Base-by-base conservation (phyloP, 1,284 basidiomycete species). In the Ganoderma lucidum region DNA sequence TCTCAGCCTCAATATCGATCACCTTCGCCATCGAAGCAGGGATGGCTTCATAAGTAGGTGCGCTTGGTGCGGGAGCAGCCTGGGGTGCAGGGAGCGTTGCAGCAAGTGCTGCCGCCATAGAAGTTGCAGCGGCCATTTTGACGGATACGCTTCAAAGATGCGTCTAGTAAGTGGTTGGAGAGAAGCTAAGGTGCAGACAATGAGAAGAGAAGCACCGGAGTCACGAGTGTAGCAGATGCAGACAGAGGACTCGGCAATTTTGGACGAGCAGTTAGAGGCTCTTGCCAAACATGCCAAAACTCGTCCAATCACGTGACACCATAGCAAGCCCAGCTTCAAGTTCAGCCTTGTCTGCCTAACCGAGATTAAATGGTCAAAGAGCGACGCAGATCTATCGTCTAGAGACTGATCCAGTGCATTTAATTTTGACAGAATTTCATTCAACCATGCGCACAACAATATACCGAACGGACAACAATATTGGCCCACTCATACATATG, bases 1-100 rank as follows among this genome's bases (percentile, higher is more conserved):
- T 94, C 75, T 94, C 91, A 51, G 90, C 95, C 83, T 97, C 95
- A 73, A 96, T 93, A 81, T 97, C 96, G 78, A 97, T 91, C 70
- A 92, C 90, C 79, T 94, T 95, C 65, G 94, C 89, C 92, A 96
- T 95, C 72, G 94, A 93, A 12, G 94, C 88, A 32, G 95, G 96
- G 73, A 97, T 95, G 63, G 87, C 88, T 80, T 93, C 93, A 83
- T 93, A 89, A 39, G 86, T 87, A 15, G 92, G 89, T 41, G 89
- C 87, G 65, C 86, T 84, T 17, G 90, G 88, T 9, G 85, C 81
- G 23, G 89, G 85, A 39, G 88, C 85, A 53, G 88, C 78, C 67
- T 88, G 82, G 41, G 88, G 88, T 74, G 89, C 85, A 60, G 95
- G 95, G 42, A 96, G 84, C 35, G 92, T 91, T 44, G 95, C 95